Evolutionary conservation across 495 filamentous ascomycete species (phyloP).

Genomic region (Platismatia glauca): DNA sequence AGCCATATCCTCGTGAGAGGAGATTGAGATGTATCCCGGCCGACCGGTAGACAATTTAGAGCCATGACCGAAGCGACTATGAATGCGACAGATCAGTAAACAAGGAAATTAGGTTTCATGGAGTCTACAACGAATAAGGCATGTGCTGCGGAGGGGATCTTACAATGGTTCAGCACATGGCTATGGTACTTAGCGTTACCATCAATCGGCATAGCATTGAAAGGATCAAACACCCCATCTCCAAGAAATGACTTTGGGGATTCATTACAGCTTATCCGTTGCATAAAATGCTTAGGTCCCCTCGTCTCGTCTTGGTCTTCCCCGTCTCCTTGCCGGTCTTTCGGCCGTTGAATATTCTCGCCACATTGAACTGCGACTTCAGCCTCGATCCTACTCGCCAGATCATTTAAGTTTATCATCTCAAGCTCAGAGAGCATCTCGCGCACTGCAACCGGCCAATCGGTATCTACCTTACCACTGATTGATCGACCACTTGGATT

Average conservation of each 20-base stretch:
- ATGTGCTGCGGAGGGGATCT: neutral
- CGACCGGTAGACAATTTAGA: neutral
- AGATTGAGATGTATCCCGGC: neutral
- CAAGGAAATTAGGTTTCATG: neutral
- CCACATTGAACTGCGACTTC: neutral
- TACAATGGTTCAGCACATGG: slow-evolving; percentile 3
- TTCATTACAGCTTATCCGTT: neutral
- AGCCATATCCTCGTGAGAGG: slow-evolving; percentile 10
- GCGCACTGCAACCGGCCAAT: neutral
- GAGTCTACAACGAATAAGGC: neutral
- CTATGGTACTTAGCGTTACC: neutral
- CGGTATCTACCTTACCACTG: neutral
- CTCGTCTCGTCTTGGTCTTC: neutral
- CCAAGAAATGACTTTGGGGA: neutral
- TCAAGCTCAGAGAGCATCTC: neutral
- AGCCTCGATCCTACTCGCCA: neutral
- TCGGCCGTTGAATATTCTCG: neutral
- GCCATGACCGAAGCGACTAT: slow-evolving; percentile 8
- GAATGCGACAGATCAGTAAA: neutral
- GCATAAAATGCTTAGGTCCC: neutral
- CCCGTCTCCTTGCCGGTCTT: neutral
- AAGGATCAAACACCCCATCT: slow-evolving; percentile 2
- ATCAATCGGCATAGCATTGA: slow-evolving; percentile 1
- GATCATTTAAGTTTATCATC: neutral
- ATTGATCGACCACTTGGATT: neutral